Percentiles rank a stretch among this genome's conserved stretches.
These are phyloP conservation scores for Beauveria sp. DNA, from an alignment of 2,329 filamentous ascomycete genomes.

Conservation along the genomic window DNA sequence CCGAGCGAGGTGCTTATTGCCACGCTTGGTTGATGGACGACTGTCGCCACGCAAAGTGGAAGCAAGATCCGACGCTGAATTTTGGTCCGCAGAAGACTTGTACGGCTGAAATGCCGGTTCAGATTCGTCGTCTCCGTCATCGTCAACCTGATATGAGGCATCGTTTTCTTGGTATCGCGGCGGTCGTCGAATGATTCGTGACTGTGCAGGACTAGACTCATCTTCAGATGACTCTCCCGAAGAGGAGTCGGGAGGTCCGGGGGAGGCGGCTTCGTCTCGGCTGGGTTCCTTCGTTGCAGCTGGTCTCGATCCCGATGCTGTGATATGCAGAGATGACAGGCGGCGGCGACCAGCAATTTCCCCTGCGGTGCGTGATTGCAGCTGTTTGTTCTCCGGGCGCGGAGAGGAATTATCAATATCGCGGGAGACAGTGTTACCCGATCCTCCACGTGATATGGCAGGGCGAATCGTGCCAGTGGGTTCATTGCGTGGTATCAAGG, in stretches of 20 bases:
- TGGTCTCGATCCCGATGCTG: conserved; percentile 5
- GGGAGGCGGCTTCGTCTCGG: conserved; percentile 22
- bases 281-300: conserved; percentile 14
- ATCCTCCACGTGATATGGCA: conserved; percentile 39
- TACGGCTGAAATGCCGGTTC: conserved; percentile 50
- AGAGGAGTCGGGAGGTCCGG: conserved; percentile 30
- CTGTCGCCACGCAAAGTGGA: conserved; percentile 45
- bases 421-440: conserved; percentile 34
- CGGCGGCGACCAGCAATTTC: conserved; percentile 29
- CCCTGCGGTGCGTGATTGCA: conserved; percentile 16
- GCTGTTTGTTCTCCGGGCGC: conserved; percentile 17
- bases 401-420: conserved; percentile 27
- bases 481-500: conserved; percentile 43
- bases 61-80: conserved; percentile 37
- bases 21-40: conserved; percentile 25
- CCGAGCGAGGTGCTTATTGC: conserved; percentile 21
- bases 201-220: conserved; percentile 47
- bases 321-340: conserved; percentile 38
- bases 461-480: conserved; percentile 35
- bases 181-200: conserved; percentile 52
- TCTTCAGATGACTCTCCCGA: conserved; percentile 36
- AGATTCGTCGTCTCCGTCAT: conserved; percentile 49
- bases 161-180: conserved; percentile 42
- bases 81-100: conserved; percentile 27
- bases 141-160: conserved; percentile 37